Evolutionary conservation across 257 asterid species (phyloP).

Genomic region (Solanum peruvianum): DNA sequence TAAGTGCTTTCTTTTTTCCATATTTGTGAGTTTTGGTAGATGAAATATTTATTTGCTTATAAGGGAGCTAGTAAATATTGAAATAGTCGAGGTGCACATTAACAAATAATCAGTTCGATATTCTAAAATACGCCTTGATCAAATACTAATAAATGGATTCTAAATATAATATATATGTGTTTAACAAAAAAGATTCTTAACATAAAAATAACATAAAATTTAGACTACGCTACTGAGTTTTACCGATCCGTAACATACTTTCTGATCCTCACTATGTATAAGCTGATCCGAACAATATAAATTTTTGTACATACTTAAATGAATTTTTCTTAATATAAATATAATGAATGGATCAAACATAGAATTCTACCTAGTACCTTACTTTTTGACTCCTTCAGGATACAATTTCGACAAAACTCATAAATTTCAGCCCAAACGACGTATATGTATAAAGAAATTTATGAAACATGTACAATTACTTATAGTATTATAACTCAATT

Average conservation of each 20-base stretch:
- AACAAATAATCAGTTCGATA: background rate
- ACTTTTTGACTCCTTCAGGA: too few relatives aligned
- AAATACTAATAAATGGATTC: background rate
- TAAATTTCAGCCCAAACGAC: too few relatives aligned
- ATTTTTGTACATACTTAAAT: too few relatives aligned
- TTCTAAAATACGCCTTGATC: background rate
- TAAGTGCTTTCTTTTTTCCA: background rate
- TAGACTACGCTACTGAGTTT: background rate
- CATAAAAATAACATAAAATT: background rate
- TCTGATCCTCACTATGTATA: background rate
- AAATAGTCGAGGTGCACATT: background rate
- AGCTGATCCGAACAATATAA: background rate
- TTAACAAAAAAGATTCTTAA: background rate
- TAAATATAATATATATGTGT: background rate
- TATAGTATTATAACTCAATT: background rate
- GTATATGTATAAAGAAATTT: background rate
- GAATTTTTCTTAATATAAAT: background rate
- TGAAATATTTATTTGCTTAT: background rate
- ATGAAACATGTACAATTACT: background rate
- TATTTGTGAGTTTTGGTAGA: background rate
- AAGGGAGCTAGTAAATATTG: background rate
- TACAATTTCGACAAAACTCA: too few relatives aligned
- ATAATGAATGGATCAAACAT: background rate
- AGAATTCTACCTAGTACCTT: background rate
- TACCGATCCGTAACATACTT: background rate